Conservation (phyloP, 164 flowering plant species). For the Protea cynaroides region DNA sequence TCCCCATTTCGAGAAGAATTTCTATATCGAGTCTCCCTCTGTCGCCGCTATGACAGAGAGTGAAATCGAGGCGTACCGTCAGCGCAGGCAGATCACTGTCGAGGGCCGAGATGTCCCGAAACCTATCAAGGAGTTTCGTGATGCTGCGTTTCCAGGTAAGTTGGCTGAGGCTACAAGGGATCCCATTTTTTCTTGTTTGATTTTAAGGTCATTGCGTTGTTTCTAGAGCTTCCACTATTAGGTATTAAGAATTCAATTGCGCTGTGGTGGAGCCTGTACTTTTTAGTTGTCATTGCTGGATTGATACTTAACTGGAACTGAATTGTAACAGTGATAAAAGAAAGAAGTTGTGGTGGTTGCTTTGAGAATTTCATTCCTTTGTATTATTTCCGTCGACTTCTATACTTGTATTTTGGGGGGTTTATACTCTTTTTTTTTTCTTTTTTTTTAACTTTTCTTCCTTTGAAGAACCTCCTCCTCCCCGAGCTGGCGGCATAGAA, state of each 20-base stretch:
- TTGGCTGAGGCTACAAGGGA: not conserved
- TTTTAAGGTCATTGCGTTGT: no score
- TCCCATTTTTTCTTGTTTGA: not conserved
- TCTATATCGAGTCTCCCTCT: conserved; percentile 69
- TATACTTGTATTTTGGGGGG: not conserved
- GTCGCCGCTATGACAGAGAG: conserved; percentile 78
- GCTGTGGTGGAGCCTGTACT: not conserved
- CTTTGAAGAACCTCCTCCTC: no score
- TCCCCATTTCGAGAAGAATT: conserved; percentile 89
- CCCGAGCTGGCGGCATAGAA: no score
- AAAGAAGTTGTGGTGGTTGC: not conserved
- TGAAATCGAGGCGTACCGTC: conserved; percentile 83
- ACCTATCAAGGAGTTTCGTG: conserved; percentile 65
- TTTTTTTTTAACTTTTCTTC: no score
- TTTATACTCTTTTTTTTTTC: no score
- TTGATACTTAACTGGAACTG: not conserved
- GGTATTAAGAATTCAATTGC: not conserved
- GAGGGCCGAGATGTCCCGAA: conserved; percentile 95
- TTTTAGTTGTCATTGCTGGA: not conserved
- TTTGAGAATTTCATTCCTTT: no score
- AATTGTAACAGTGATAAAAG: not conserved
- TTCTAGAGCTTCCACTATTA: not conserved
- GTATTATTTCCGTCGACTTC: not conserved
- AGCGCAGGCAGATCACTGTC: conserved; percentile 69
- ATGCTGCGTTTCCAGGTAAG: conserved; percentile 88